Evolutionary conservation across 2,329 filamentous ascomycete genomes (phyloP), one percentile per base, ranked within the genome.

Genomic region (Penicillium sclerotiorum): DNA sequence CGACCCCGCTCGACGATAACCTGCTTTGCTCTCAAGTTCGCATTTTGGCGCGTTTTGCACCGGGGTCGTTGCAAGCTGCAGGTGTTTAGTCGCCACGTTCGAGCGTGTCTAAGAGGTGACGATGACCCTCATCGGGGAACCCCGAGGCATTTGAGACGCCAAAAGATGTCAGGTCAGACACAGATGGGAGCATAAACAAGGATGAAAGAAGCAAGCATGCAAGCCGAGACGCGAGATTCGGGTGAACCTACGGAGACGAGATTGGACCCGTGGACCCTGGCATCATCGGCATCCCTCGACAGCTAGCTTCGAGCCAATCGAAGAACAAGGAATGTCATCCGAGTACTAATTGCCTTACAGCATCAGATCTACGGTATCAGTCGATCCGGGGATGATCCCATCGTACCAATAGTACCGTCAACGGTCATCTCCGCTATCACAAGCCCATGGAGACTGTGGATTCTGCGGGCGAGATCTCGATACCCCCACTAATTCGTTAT

Each of bases 361-460:
- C 12, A 47, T 22, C 18, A 25, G 36, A 47, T 47, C 45, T 40
- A n/a, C 30, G 32, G n/a, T 35, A 37, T 39, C 44, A 32, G 45
- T 21, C 44, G 27, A 53, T 55, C 55, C 40, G 49, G 55, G 52
- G 45, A 27, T 49, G 27, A 11, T 12, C 44, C 30, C 39, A 48
- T 48, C 39, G 49, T 32, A 46, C 53, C 48, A 58, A 53, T 53
- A 17, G 18, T n/a, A 33, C 27, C 15, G n/a, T 22, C 18, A 37
- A 48, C 53, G 53, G 50, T 50, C 47, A 56, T 56, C 55, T 49
- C 50, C 53, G 53, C 44, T 48, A 45, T 45, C 44, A 23, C 20
- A 18, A 18, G 32, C n/a, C 41, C 25, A 13, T 47, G 42, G 38
- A 33, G 40, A 45, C 17, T n/a, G 43, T 4, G 25, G 33, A 30